Conservation (phyloP, 2,329 filamentous ascomycete genomes). For the Tolypocladium amazonense region DNA sequence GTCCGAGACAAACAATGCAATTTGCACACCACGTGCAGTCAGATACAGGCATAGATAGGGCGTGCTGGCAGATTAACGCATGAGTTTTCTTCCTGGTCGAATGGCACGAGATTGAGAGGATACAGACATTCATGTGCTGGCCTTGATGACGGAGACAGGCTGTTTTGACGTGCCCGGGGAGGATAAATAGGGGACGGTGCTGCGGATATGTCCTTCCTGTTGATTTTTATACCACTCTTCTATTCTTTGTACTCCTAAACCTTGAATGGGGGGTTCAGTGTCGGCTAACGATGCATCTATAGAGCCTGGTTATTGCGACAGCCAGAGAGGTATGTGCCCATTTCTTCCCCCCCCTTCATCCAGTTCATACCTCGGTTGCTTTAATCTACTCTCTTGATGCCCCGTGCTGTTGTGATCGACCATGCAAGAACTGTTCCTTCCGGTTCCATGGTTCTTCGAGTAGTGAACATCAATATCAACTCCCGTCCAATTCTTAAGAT, state of each 20-base stretch:
- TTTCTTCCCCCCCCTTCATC: neutral
- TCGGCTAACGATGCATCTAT: slow-evolving; percentile 11
- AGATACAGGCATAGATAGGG: slow-evolving; percentile 6
- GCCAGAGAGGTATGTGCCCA: slow-evolving; percentile 13
- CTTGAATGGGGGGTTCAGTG: slow-evolving; percentile 6
- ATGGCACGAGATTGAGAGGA: neutral
- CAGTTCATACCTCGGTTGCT: neutral
- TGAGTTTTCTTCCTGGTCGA: neutral
- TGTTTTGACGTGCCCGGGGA: no score
- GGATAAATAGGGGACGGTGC: slow-evolving; percentile 3
- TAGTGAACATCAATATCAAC: neutral
- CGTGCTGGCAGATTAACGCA: neutral
- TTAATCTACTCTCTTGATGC: neutral
- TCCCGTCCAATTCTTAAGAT: neutral
- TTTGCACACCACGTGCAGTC: slow-evolving; percentile 2
- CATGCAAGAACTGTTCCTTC: neutral
- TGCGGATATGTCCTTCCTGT: slow-evolving; percentile 5
- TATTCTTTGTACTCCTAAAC: neutral
- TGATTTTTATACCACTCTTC: slow-evolving; percentile 1
- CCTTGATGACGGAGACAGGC: neutral
- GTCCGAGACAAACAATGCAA: slow-evolving; percentile 1
- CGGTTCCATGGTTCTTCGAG: neutral
- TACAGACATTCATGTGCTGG: neutral
- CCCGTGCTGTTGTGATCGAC: neutral
- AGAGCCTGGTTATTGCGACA: slow-evolving; percentile 7